phyloP scores from a whole-genome alignment of 1,284 basidiomycete genomes.

The Grifola frondosa region DNA sequence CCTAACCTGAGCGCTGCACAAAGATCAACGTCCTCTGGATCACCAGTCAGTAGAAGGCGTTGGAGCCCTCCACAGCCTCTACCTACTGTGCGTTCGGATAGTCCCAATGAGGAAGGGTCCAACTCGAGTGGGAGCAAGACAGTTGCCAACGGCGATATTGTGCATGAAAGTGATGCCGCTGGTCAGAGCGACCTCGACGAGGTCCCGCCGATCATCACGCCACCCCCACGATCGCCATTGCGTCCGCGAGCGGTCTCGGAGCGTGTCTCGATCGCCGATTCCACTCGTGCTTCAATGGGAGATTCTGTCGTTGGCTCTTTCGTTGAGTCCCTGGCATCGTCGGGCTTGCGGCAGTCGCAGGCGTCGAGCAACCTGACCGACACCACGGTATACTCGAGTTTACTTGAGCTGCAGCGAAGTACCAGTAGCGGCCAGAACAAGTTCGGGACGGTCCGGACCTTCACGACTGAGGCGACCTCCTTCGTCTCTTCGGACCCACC shows the following conservation, averaged over 20 bases:
- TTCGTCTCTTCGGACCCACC: constrained; percentile 50
- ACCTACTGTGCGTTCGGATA: constrained; percentile 54
- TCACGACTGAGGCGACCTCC: constrained; percentile 75
- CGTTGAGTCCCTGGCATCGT: constrained; percentile 24
- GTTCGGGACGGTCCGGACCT: constrained; percentile 76
- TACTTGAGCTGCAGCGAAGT: constrained; percentile 53
- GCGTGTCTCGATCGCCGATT: constrained; percentile 40
- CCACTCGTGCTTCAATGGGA: constrained; percentile 36
- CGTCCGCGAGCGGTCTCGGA: constrained; percentile 40
- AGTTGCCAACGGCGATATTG: constrained; percentile 21
- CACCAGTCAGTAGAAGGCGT: constrained; percentile 38
- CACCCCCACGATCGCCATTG: constrained; percentile 57
- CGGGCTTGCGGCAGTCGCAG: constrained; percentile 33
- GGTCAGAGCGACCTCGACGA: constrained; percentile 29
- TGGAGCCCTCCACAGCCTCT: constrained; percentile 55
- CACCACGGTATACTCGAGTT: constrained; percentile 59
- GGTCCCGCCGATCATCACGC: constrained; percentile 37
- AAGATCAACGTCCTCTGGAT: constrained; percentile 29
- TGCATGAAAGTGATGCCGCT: constrained; percentile 2
- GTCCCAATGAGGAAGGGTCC: constrained; percentile 34
- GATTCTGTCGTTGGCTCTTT: constrained; percentile 37
- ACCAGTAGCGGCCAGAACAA: constrained; percentile 48
- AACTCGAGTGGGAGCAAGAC: constrained; percentile 26
- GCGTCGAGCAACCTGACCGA: constrained; percentile 53
- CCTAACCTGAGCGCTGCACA: constrained; percentile 49